These are phyloP conservation scores for Rugonectria rugulosa DNA, from an alignment of 2,329 filamentous ascomycete genomes.

Conservation along the genomic window DNA sequence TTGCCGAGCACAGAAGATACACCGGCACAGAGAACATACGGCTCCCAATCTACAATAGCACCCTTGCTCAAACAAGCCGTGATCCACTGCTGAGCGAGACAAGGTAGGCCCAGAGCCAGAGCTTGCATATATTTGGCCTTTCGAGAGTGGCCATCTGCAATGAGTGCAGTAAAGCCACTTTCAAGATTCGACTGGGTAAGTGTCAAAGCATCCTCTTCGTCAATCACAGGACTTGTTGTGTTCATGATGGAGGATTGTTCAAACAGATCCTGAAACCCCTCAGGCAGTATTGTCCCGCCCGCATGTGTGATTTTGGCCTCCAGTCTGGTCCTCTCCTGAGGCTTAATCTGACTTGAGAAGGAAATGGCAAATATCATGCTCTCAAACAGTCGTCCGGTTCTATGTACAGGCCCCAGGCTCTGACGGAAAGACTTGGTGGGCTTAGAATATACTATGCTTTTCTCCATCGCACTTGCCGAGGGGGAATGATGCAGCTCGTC, in stretches of 20 bases:
- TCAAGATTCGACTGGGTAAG: conserved; percentile 61
- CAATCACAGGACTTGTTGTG: conserved; percentile 41
- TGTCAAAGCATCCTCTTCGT: conserved; percentile 50
- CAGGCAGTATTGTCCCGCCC: conserved; percentile 75
- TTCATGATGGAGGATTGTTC: conserved; percentile 51
- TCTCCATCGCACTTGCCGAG: conserved; percentile 46
- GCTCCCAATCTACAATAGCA: conserved; percentile 74
- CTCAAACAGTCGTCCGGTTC: conserved; percentile 63
- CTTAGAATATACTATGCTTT: conserved; percentile 44
- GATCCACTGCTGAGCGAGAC: conserved; percentile 84
- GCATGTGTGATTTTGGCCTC: conserved; percentile 70
- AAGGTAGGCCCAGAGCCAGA: conserved; percentile 86
- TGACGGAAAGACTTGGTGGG: conserved; percentile 38
- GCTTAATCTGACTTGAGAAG: conserved; percentile 59
- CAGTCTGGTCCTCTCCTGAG: conserved; percentile 54
- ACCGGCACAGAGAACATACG: conserved; percentile 87
- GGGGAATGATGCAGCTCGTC: conserved; percentile 57
- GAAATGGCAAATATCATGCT: conserved; percentile 91
- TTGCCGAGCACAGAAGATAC: conserved; percentile 79
- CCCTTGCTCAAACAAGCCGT: conserved; percentile 71
- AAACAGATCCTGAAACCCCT: conserved; percentile 86
- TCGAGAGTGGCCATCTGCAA: conserved; percentile 85
- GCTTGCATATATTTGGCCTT: conserved; percentile 95
- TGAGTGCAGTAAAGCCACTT: conserved; percentile 81
- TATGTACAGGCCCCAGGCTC: conserved; percentile 37